phyloP scores from a whole-genome alignment of 2,329 filamentous ascomycete genomes.

The Diplodia scrobiculata region DNA sequence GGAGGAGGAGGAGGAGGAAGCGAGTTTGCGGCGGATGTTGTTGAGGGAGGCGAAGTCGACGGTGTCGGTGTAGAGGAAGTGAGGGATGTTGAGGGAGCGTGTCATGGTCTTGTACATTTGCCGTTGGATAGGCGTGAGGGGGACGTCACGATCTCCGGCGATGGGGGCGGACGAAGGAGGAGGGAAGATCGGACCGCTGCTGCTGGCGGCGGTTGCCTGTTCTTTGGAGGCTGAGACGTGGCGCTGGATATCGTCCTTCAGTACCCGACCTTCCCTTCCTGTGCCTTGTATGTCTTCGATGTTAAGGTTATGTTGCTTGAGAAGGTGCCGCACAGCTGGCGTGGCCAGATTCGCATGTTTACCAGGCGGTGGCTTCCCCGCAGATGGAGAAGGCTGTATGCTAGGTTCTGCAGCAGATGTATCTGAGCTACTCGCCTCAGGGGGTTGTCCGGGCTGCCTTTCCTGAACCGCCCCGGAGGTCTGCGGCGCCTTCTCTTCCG shows the following conservation, averaged over 20 bases:
- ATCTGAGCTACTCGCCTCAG: slow-evolving; percentile 31
- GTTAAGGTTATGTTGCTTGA: slow-evolving; percentile 75
- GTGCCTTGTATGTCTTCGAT: slow-evolving; percentile 80
- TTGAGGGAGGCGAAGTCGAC: slow-evolving; percentile 78
- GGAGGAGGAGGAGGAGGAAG: slow-evolving; percentile 32
- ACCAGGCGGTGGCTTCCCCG: slow-evolving; percentile 49
- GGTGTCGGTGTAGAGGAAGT: slow-evolving; percentile 93
- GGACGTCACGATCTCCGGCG: slow-evolving; percentile 64
- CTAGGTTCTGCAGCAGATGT: slow-evolving; percentile 6
- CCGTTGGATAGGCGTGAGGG: slow-evolving; percentile 76
- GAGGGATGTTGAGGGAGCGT: slow-evolving; percentile 82
- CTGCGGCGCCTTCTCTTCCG: slow-evolving; percentile 8
- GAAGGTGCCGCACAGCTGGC: slow-evolving; percentile 85
- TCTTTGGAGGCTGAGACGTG: slow-evolving; percentile 51
- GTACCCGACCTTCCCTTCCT: slow-evolving; percentile 84
- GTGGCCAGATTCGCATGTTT: slow-evolving; percentile 79
- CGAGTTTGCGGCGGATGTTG: slow-evolving; percentile 68
- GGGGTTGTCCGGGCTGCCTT: slow-evolving; percentile 34
- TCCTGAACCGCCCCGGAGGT: not conserved
- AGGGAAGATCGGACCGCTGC: slow-evolving; percentile 34
- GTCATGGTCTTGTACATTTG: slow-evolving; percentile 99
- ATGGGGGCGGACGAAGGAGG: slow-evolving; percentile 41
- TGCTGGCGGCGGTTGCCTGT: slow-evolving; percentile 34
- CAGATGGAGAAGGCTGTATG: not conserved
- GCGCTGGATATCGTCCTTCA: slow-evolving; percentile 86